Evolutionary conservation across 176 grass and related monocot genomes (phyloP), one percentile per base, ranked within the genome.

Genomic region (Saccharum spontaneum): DNA sequence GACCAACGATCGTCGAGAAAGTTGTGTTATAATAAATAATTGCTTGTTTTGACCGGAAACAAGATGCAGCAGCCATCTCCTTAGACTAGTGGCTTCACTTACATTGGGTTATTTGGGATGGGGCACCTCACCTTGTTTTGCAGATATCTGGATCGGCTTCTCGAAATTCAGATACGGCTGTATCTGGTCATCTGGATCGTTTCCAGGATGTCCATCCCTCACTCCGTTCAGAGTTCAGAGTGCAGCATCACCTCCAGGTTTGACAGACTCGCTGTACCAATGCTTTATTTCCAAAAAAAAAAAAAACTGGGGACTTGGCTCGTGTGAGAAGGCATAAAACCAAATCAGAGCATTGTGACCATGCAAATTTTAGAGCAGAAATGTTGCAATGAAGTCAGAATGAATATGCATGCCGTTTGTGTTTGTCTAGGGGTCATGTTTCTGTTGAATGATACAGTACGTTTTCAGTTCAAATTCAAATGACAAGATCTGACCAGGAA

Each of bases 131-230:
- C 40, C 41, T 54, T 78, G 52, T 80, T 83, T 65, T 72, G 78
- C 95, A 94, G 95, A 91, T 93, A 68, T 94, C 92, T 50, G 12
- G 48, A 49, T 34, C 90, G 95, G 75, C 85, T 97, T 50, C 88
- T 94, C n/a, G 92, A 97, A 79, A 97, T 97, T 88, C 95, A 97
- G 81, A 92, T 84, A 18, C 83, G 88, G 1, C 75, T 94, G 16
- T 97, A 91, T 79, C 62, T 94, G 31, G 34, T 36, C 34, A 46
- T 11, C 46, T 50, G 14, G 1, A 92, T 34, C 59, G 86, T 8
- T 88, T 91, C 52, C 73, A 61, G 76, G 31, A 67, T 41, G 48
- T 88, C 16, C 95, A 91, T 71, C 85, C 79, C 20, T 86, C 79
- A 7, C 87, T 86, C 69, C 84, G 14, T 50, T 17, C 49, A 36